Evolutionary conservation across 1,284 basidiomycete species (phyloP).

Genomic region (Acaromyces ingoldii): DNA sequence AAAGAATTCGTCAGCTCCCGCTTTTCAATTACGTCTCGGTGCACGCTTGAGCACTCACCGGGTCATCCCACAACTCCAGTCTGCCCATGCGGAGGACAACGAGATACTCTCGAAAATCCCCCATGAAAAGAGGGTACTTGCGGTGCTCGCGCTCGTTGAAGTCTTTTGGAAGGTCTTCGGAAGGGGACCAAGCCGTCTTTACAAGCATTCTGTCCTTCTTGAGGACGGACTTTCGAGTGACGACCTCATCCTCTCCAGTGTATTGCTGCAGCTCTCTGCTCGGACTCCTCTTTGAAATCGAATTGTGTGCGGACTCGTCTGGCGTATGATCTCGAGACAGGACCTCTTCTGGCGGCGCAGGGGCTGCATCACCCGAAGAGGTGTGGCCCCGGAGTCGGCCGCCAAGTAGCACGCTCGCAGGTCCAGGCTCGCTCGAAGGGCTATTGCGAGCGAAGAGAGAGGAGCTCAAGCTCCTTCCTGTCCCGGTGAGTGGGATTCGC

Average conservation of each 20-base stretch:
- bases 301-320: background rate
- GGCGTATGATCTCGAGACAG: conserved; percentile 17
- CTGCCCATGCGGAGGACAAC: conserved; percentile 70
- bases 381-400: background rate
- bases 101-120: conserved; percentile 70
- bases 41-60: conserved; percentile 52
- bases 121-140: conserved; percentile 59
- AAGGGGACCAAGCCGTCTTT: conserved; percentile 62
- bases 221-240: conserved; percentile 25
- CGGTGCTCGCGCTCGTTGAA: conserved; percentile 67
- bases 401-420: background rate
- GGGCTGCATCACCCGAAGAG: conserved; percentile 24
- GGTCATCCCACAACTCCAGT: conserved; percentile 72
- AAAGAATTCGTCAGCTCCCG: background rate
- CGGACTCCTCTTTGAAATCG: background rate
- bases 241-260: conserved; percentile 9
- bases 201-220: conserved; percentile 77
- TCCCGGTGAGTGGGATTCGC: too few species aligned
- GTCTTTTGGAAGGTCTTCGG: conserved; percentile 56
- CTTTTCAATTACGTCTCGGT: background rate
- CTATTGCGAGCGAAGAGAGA: conserved; percentile 21
- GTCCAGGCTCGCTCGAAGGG: background rate
- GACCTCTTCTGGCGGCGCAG: conserved; percentile 34
- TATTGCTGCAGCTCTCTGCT: background rate
- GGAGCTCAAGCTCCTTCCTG: conserved; percentile 16